Percentiles rank a stretch among this genome's conserved stretches.
Evolutionary conservation across 1,284 basidiomycete genomes (phyloP).

Genomic region (Fomitopsis betulina): DNA sequence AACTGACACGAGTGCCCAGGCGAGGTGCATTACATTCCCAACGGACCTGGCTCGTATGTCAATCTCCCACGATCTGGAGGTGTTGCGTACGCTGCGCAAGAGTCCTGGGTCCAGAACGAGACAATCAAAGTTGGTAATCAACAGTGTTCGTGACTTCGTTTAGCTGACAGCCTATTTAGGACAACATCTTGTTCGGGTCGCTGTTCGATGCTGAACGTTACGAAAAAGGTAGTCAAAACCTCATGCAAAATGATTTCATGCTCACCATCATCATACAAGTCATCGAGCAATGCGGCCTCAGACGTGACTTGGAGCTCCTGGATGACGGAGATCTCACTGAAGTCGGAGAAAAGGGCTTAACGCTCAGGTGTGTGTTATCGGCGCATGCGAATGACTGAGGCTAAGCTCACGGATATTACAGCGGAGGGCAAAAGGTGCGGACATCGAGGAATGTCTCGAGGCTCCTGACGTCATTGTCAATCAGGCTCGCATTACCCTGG

Average conservation of each 20-base stretch:
- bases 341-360: conserved; percentile 61
- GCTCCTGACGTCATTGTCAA: no score
- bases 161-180: conserved; percentile 15
- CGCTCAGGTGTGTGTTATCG: conserved; percentile 35
- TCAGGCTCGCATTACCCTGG: conserved; percentile 9
- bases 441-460: no score
- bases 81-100: conserved; percentile 73
- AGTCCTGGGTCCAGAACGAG: conserved; percentile 69
- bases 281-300: conserved; percentile 58
- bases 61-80: conserved; percentile 62
- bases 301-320: conserved; percentile 62
- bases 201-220: conserved; percentile 39
- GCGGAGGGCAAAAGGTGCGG: conserved; percentile 8
- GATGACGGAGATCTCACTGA: conserved; percentile 74
- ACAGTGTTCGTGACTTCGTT: neutral
- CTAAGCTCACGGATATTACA: neutral
- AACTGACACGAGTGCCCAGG: conserved; percentile 22
- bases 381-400: neutral
- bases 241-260: neutral
- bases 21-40: conserved; percentile 61
- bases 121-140: conserved; percentile 34
- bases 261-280: conserved; percentile 35
- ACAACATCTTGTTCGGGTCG: conserved; percentile 42
- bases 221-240: conserved; percentile 31
- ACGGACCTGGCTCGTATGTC: conserved; percentile 53